Percentiles rank a stretch among this genome's conserved stretches.
Conservation (phyloP, 2,329 filamentous ascomycete species). For the Metarhizium rileyi region DNA sequence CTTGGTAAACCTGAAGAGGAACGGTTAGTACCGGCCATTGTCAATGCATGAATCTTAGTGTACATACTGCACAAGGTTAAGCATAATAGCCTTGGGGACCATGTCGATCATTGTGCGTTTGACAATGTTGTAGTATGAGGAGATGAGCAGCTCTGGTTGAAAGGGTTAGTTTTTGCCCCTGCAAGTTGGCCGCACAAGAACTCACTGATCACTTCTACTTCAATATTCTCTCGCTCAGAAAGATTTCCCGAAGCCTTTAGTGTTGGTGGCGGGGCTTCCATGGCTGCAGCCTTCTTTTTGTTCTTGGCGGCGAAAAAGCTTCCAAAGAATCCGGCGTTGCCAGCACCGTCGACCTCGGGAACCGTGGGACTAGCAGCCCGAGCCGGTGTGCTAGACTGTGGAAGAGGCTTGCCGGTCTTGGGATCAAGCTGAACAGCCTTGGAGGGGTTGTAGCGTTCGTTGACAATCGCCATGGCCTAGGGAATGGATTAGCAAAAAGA, state of each 20-base stretch:
- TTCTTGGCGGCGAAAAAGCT: constrained; percentile 99
- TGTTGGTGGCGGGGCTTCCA: constrained; percentile 88
- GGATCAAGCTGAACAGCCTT: constrained; percentile 95
- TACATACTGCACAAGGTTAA: constrained; percentile 86
- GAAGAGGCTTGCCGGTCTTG: constrained; percentile 93
- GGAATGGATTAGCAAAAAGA: neutral
- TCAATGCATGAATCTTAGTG: neutral
- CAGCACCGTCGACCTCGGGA: constrained; percentile 34
- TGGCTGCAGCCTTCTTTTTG: constrained; percentile 99
- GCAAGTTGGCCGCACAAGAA: constrained; percentile 13
- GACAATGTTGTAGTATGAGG: constrained; percentile 96
- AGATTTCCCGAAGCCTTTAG: constrained; percentile 91
- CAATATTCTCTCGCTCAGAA: constrained; percentile 86
- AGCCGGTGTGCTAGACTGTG: constrained; percentile 53
- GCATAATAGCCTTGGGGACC: constrained; percentile 99
- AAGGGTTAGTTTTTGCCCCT: neutral
- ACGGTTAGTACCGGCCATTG: constrained; percentile 1
- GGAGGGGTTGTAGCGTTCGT: constrained; percentile 71
- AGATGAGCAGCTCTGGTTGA: constrained; percentile 74
- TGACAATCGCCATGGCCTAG: constrained; percentile 91
- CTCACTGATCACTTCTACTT: constrained; percentile 97
- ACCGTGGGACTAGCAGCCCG: constrained; percentile 69
- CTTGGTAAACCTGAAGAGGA: constrained; percentile 64
- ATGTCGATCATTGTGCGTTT: constrained; percentile 99
- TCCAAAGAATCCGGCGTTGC: constrained; percentile 82